Evolutionary conservation across 176 grass and related monocot genomes (phyloP), one percentile per base, ranked within the genome.

Genomic region (Tillandsia fasciculata): DNA sequence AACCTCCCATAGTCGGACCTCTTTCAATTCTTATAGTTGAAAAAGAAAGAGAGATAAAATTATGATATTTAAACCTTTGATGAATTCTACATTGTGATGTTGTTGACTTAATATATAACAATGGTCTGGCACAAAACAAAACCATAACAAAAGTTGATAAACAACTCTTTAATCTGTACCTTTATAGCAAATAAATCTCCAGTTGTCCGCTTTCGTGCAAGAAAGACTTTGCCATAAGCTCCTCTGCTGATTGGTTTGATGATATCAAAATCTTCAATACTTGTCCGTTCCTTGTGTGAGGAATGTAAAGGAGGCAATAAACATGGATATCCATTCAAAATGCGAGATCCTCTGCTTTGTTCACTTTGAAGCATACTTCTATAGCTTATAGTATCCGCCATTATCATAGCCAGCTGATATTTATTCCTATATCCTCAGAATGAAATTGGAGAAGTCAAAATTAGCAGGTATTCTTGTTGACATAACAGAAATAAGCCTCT

Each of bases 111-210:
- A 61, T 8, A 61, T 9, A 10, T 61, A 20, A n/a, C 15, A 18
- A 66, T 22, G 8, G 14, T 66, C 9, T 66, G 24, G 8, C 15
- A 18, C 7, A 24, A 7, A 66, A 8, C 63, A 53, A 10, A 14
- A 52, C 33, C 4, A 42, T 7, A 42, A 42, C 8, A 42, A 42
- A 42, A 42, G 33, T 42, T 42, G 4, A 42, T 42, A 42, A 42
- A 42, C 33, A 66, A 14, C 12, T 66, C 20, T 11, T 26, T 52
- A 42, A 52, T 18, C 42, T 18, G 9, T 53, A 85, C 82, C 82
- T 85, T 85, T 57, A 80, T 85, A 71, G 82, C 82, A 79, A 85
- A 85, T 47, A 85, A 23, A 50, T 85, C 82, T 75, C 77, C 77
- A 58, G 82, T 85, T 53, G 82, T 85, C 50, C 72, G 13, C 29